A percentile compares a stretch with the other conserved stretches of the same genome.
Conservation (phyloP, 192 early-diverging fungal species). For the Backusella tuberculispora region DNA sequence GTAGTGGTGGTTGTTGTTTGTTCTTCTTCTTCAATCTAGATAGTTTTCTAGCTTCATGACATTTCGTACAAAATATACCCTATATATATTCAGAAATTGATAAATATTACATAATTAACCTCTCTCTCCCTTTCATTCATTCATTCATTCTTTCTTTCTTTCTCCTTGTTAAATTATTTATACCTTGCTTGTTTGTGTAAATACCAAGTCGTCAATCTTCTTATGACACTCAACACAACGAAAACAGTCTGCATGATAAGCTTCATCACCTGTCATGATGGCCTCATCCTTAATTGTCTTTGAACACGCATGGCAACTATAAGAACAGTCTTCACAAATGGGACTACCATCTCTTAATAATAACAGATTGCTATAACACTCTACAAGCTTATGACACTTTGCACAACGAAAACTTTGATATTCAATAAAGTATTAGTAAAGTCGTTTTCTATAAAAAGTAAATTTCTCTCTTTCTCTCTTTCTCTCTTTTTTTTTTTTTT, state of each 20-base stretch:
- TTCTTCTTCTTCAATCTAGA: constrained; percentile 60
- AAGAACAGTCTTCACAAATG: constrained; percentile 83
- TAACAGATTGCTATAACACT: constrained; percentile 78
- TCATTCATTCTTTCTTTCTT: neutral
- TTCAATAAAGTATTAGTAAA: neutral
- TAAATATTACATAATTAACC: neutral
- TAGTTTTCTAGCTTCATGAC: constrained; percentile 71
- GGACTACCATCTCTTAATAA: constrained; percentile 83
- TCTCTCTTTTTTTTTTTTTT: no score
- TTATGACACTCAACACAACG: constrained; percentile 74
- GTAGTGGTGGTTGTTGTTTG: constrained; percentile 29
- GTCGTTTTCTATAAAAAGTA: neutral
- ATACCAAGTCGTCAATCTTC: constrained; percentile 78
- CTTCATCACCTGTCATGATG: constrained; percentile 83
- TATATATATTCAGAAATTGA: constrained; percentile 7
- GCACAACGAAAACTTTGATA: constrained; percentile 72
- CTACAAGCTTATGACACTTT: constrained; percentile 75
- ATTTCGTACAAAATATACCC: constrained; percentile 78
- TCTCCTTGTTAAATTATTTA: neutral
- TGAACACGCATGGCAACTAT: constrained; percentile 74
- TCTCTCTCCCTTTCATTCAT: neutral
- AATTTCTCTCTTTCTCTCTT: no score
- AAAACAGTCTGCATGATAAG: constrained; percentile 84
- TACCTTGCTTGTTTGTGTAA: constrained; percentile 81
- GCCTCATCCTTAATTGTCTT: constrained; percentile 82